Evolutionary conservation across 768 basidiomycete genomes (phyloP), one percentile per base, ranked within the genome.

Genomic region (Chalciporus sphaerocephalus): DNA sequence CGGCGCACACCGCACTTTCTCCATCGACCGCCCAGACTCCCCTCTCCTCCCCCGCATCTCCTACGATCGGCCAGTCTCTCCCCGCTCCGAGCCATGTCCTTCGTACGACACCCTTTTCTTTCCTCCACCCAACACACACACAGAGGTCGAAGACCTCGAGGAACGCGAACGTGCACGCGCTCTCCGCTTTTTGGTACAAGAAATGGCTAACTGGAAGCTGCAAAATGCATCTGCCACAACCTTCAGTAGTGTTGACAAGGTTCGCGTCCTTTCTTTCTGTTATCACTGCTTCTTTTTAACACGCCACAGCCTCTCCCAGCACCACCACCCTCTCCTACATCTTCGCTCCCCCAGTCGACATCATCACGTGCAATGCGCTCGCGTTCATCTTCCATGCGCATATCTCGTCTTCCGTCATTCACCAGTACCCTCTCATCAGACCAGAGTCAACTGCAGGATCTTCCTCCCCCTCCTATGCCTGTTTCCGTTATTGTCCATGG

Each of bases 81-180:
- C 30, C 30, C 30, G 30, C 30, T 15, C 13, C n/a, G 30, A 32
- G n/a, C n/a, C 30, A 6, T 42, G 47, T 46, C 67, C 64, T 4
- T 69, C 60, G 8, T 62, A 62, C 30, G 68, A 70, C 35, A 51
- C 66, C 22, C 59, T 66, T 41, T 67, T 71, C 46, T 65, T 70
- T 30, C 65, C 67, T 1, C 43, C 45, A 0, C 40, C 58, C 10
- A 15, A 53, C 5, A 17, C 30, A 16, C 0, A 34, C 38, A 40
- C 50, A 12, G 52, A 48, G 17, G 46, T 51, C 18, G 33, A 40
- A 16, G 53, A 52, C 12, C 52, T 56, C 33, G 61, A 61, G 20
- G 59, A 66, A 35, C 49, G 57, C 11, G 65, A 69, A 40, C 66
- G 67, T 32, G 48, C 62, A 34, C 68, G 68, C 8, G 54, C 69